Base-by-base conservation (phyloP, 1,139 yeast species). In the Yamadazyma atlantica region DNA sequence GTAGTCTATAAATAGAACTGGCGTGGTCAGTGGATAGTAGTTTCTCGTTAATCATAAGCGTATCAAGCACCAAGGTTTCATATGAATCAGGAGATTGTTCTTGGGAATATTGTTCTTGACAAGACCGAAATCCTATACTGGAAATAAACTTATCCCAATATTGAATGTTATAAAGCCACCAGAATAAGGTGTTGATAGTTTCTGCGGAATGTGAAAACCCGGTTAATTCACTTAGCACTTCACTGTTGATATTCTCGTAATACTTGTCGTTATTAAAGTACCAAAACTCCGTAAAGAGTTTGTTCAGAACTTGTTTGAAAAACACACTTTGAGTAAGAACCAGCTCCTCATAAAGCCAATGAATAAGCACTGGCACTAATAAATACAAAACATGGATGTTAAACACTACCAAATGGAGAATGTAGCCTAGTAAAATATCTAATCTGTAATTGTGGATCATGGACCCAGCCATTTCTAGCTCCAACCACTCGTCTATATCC, bases 401-500 rank as follows among this genome's bases (percentile, higher is more conserved):
- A 41, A 68, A 51, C 6, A 60, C 57, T 5, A 68, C 39, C 17
- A 69, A 42, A 36, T 66, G 69, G 4, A 65, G 36, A 10, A 69
- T 43, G 44, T 69, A 69, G 0, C 74, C 74, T 4, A 60, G 35
- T 12, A 67, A 41, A 4, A 67, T 39, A 21, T 58, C 59, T 13
- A 41, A 37, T 21, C 59, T 54, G 40, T 64, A 55, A 0, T 43
- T 30, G 6, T 37, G 35, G 4, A 53, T 49, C 6, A 66, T 43
- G 12, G 48, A 35, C 10, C 34, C 32, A 0, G 72, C 32, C 25
- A 29, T 18, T 30, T 66, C 66, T 48, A 62, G 44, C 22, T 53
- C 58, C 9, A 68, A 53, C 73, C 73, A 69, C n/a, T 49, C 54
- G 36, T 67, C 73, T 3, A 69, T 59, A 37, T 66, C 72, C 30